Conservation (phyloP, 768 basidiomycete genomes). For the Phylloporus arenicola region DNA sequence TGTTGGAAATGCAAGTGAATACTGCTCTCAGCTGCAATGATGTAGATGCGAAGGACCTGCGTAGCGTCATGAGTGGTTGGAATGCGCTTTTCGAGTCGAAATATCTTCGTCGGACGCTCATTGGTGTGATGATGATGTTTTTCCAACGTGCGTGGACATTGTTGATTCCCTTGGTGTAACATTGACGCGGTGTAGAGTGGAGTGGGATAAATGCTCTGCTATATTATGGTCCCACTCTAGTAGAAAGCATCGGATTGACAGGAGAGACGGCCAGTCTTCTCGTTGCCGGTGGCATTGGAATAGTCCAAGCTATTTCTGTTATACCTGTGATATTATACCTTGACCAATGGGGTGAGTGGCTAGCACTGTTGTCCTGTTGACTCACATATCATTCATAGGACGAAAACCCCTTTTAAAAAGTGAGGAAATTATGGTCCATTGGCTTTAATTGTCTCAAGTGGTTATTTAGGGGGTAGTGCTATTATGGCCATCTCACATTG, state of each 20-base stretch:
- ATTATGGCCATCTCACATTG: conserved; percentile 64
- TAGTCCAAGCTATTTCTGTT: conserved; percentile 73
- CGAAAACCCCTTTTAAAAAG: conserved; percentile 59
- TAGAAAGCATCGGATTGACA: conserved; percentile 56
- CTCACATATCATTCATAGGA: conserved; percentile 34
- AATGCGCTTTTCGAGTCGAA: conserved; percentile 46
- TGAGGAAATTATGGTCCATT: conserved; percentile 10
- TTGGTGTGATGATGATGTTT: conserved; percentile 73
- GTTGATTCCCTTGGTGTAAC: background rate
- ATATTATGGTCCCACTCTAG: conserved; percentile 75
- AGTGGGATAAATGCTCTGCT: conserved; percentile 80
- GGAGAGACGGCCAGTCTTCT: conserved; percentile 57
- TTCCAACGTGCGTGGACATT: conserved; percentile 61
- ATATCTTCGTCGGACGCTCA: conserved; percentile 56
- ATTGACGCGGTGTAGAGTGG: conserved; percentile 53
- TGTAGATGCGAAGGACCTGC: conserved; percentile 15
- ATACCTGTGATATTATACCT: conserved; percentile 68
- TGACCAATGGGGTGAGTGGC: conserved; percentile 51
- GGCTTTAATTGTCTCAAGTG: background rate
- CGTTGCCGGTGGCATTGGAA: conserved; percentile 74
- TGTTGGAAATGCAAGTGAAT: conserved; percentile 74
- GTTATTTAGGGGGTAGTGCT: conserved; percentile 45
- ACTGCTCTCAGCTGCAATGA: conserved; percentile 45
- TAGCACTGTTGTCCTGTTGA: background rate
- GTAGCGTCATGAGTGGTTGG: conserved; percentile 39